phyloP scores from a whole-genome alignment of 2,329 filamentous ascomycete species.

The Talaromyces piceae region DNA sequence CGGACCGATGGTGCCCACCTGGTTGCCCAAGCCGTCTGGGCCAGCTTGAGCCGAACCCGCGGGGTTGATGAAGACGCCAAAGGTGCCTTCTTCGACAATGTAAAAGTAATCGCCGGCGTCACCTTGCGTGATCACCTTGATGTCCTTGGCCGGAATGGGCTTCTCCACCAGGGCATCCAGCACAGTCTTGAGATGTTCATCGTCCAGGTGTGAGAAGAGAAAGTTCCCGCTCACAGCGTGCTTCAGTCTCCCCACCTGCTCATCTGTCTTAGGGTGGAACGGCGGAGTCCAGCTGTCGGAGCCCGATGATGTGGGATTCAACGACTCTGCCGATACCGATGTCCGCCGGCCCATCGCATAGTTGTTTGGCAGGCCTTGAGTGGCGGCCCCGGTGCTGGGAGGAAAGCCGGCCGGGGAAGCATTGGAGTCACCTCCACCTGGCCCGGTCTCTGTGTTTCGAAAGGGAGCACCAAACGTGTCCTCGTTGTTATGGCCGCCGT shows the following conservation, averaged over 20 bases:
- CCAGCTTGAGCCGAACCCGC: conserved; percentile 72
- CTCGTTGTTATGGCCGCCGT: too few species aligned
- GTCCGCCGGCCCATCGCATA: conserved; percentile 92
- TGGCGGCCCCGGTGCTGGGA: conserved; percentile 20
- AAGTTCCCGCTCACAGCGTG: conserved; percentile 83
- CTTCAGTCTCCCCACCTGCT: conserved; percentile 73
- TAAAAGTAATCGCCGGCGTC: conserved; percentile 98
- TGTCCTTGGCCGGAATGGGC: conserved; percentile 83
- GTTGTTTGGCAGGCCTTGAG: conserved; percentile 62
- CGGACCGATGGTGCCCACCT: conserved; percentile 73
- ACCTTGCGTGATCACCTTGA: conserved; percentile 88
- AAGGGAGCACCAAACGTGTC: conserved; percentile 30
- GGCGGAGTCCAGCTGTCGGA: conserved; percentile 89
- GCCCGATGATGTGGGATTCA: conserved; percentile 77
- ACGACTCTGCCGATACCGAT: conserved; percentile 91
- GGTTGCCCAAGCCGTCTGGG: conserved; percentile 69
- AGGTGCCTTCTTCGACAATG: conserved; percentile 82
- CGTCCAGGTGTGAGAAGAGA: conserved; percentile 87
- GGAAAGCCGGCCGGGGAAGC: conserved; percentile 16
- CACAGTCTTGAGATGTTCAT: conserved; percentile 82
- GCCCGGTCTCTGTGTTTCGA: conserved; percentile 16
- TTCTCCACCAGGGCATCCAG: conserved; percentile 90
- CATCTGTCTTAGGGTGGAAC: conserved; percentile 69
- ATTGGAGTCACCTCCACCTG: conserved; percentile 14
- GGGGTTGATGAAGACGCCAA: conserved; percentile 83